Base-by-base conservation (phyloP, 306 rosid species). In the Astragalus membranaceus region DNA sequence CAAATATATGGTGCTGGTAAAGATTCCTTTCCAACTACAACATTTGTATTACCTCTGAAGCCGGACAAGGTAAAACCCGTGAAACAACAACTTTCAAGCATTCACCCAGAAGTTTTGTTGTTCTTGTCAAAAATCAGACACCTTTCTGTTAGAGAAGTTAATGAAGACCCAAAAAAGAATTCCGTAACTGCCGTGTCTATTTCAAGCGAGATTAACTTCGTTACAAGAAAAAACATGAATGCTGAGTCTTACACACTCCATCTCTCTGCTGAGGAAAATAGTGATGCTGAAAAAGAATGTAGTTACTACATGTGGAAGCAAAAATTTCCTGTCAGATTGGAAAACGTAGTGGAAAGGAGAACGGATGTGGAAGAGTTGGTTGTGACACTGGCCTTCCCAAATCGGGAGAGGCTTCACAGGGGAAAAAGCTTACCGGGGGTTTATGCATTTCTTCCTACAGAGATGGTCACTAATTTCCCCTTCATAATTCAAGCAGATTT, bases 231-330 rank as follows among this genome's bases (percentile, higher is more conserved):
- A 71, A 82, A 86, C 68, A 73, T 85, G 7, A 78, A 87, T 75
- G 96, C 96, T 6, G 81, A 88, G 37, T 91, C 96, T 10, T 91
- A 85, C 78, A 88, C 84, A 0, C 87, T 88, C 26, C 78, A 58
- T 77, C 87, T 91, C 10, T 80, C 83, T 39, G 82, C 92, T 0
- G 70, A 62, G 29, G 89, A 83, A 78, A 78, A 69, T 26, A 66
- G 33, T 5, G 75, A 56, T 6, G 4, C 57, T 8, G 81, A 49
- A 11, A 26, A 49, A 5, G 82, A 78, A 56, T 87, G 92, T 72
- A 58, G 49, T 10, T 89, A 83, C 67, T 78, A 83, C 67, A 85
- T 89, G 91, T 89, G 91, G 93, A 83, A 77, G 72, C 91, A 89
- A 72, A 87, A 35, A 75, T 89, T 87, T 72, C 85, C 89, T 16